phyloP scores from a whole-genome alignment of 2,329 filamentous ascomycete genomes.

The Sporothrix protearum region DNA sequence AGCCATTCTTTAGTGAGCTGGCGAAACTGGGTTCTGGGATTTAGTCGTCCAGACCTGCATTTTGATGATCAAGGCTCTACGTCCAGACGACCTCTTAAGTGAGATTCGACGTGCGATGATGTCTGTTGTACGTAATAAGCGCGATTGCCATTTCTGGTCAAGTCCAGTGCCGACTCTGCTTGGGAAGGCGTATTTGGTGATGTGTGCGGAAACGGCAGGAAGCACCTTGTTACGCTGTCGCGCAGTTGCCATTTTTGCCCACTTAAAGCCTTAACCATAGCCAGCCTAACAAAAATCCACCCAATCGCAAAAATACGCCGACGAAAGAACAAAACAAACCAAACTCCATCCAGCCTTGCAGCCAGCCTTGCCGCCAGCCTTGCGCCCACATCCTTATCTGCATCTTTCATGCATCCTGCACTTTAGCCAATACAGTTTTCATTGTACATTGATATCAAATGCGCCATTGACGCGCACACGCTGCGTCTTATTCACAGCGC shows the following conservation, averaged over 20 bases:
- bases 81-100: not conserved
- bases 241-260: not conserved
- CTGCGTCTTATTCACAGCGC: not conserved
- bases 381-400: not conserved
- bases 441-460: not conserved
- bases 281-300: not conserved
- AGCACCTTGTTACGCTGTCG: not conserved
- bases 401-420: not conserved
- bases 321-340: not conserved
- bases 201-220: not conserved
- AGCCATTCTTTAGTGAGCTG: too few relatives aligned
- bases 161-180: too few relatives aligned
- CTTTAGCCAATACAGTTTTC: not conserved
- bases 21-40: too few relatives aligned
- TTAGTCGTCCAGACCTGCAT: too few relatives aligned
- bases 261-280: not conserved
- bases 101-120: too few relatives aligned
- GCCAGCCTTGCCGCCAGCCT: not conserved
- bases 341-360: not conserved
- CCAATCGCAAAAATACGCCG: conserved; percentile 4
- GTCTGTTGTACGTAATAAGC: too few relatives aligned
- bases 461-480: not conserved
- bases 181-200: not conserved
- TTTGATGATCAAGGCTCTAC: not conserved
- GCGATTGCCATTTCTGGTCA: not conserved